Base-by-base conservation (phyloP, 1,284 basidiomycete genomes). In the Malassezia arunalokei region DNA sequence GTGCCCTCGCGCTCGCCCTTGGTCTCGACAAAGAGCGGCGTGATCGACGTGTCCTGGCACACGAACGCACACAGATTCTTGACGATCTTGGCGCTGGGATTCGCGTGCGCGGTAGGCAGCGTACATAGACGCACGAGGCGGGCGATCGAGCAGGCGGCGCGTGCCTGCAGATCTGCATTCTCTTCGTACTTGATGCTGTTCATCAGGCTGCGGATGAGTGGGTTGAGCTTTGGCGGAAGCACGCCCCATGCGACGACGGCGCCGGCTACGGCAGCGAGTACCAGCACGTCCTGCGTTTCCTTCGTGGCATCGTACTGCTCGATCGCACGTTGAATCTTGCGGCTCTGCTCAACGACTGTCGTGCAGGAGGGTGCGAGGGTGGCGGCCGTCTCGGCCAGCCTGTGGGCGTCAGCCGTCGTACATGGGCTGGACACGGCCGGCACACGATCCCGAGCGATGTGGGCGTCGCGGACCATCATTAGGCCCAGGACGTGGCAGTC, bases 51-150 rank as follows among this genome's bases (percentile, higher is more conserved):
- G 72, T 99, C 94, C 50, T 73, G 70, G 74, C 92, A 98, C 5
- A 98, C 78, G 76, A 98, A 98, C 0, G 89, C 91, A 76, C 89
- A 92, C 5, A 98, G 80, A 71, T 99, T 99, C 77, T 90, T 90
- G 64, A 98, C 82, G 50, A 99, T 90, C 77, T 99, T 99, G 66
- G 91, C 87, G 79, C 85, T 63, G 77, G 80, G 80, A 54, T 79
- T 79, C 49, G 76, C 67, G 41, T 59, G 59, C 64, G 65, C 83
- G 75, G 65, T 82, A 74, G 76, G 83, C 3, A 82, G 53, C 15
- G 54, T 80, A 73, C 90, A 95, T 68, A 87, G 86, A 43, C 84
- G 82, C 56, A 98, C 81, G 73, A 99, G 87, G 4, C 82, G 80
- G 9, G 89, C 87, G 6, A 98, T 84, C 0, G 89, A 83, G 0